A percentile compares a stretch with the other conserved stretches of the same genome.
Conservation (phyloP, 169 alveolate genomes). For the Eimeria zaria region DNA sequence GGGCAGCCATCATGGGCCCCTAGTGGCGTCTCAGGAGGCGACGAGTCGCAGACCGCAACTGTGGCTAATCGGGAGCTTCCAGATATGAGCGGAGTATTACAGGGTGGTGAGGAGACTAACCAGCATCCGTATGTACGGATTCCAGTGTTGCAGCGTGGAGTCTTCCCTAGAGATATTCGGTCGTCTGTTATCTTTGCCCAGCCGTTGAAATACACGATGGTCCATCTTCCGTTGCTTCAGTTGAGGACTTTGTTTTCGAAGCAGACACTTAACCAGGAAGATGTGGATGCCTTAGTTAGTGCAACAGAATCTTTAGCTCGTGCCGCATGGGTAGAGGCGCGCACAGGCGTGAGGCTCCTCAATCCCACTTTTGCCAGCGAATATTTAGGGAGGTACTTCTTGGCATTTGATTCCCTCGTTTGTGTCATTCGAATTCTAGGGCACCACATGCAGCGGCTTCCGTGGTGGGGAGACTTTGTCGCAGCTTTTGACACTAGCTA, state of each 20-base stretch:
- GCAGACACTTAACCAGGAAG: slow-evolving; percentile 8
- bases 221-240: background rate
- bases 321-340: background rate
- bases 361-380: background rate
- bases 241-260: background rate
- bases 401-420: background rate
- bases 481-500: background rate
- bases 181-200: background rate
- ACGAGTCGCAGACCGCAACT: background rate
- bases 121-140: background rate
- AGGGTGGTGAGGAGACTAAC: background rate
- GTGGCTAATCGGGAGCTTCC: background rate
- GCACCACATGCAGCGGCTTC: background rate
- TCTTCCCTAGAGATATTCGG: background rate
- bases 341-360: background rate
- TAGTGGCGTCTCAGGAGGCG: background rate
- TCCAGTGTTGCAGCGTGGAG: background rate
- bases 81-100: background rate
- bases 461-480: background rate
- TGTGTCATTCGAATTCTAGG: background rate
- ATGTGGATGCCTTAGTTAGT: background rate
- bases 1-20: background rate
- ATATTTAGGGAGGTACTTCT: background rate
- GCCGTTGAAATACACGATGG: background rate
- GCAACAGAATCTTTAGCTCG: background rate